These are phyloP conservation scores for Mycena venus DNA, from an alignment of 768 basidiomycete species.

Conservation along the genomic window DNA sequence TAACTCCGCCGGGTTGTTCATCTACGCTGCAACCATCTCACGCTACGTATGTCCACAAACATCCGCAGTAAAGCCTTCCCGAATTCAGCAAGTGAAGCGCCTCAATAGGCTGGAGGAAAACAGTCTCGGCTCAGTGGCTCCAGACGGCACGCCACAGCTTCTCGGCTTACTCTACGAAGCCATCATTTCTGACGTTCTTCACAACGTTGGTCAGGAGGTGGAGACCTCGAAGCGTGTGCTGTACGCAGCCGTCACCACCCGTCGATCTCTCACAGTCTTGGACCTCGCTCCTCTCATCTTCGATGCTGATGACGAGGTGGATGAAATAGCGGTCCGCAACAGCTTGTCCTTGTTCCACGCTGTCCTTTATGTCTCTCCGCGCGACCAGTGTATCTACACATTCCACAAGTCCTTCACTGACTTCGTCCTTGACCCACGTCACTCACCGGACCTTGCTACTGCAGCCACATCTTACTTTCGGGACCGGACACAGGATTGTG, in stretches of 20 bases:
- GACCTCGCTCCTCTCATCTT: background rate
- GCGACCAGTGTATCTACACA: slow-evolving; percentile 14
- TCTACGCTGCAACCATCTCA: background rate
- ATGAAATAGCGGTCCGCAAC: background rate
- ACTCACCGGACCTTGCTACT: background rate
- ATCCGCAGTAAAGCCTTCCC: background rate
- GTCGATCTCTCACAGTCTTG: slow-evolving; percentile 2
- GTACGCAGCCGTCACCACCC: slow-evolving; percentile 1
- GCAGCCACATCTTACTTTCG: background rate
- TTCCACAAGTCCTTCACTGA: slow-evolving; percentile 19
- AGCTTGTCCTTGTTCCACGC: background rate
- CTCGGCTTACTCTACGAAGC: background rate
- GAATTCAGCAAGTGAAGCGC: background rate
- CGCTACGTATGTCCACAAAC: background rate
- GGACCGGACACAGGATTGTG: background rate
- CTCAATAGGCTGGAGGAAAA: background rate
- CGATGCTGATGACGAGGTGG: background rate
- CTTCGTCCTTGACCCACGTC: background rate
- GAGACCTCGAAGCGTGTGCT: background rate
- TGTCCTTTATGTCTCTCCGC: slow-evolving; percentile 2
- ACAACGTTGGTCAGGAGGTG: background rate
- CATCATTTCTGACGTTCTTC: background rate
- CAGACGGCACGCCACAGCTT: background rate
- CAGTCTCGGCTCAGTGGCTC: background rate
- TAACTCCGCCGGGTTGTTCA: background rate